Evolutionary conservation across 805 yeast genomes (phyloP).

Genomic region (Lipomyces starkeyi): DNA sequence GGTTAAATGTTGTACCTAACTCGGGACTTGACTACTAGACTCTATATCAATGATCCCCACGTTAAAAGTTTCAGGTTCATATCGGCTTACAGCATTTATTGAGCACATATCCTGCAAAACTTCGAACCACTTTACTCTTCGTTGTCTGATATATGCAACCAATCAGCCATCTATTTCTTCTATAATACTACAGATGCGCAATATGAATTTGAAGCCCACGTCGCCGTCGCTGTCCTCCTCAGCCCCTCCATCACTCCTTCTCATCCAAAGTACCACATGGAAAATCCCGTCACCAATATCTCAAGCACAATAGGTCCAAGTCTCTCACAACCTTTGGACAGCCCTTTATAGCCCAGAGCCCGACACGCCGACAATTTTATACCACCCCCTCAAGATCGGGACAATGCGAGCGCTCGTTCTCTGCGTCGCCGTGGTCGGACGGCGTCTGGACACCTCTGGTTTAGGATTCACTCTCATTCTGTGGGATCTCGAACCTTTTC

Average conservation of each 20-base stretch:
- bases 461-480: constrained; percentile 87
- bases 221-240: neutral
- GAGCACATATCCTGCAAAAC: neutral
- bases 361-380: constrained; percentile 65
- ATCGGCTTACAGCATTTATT: neutral
- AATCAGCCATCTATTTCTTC: neutral
- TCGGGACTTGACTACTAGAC: too few species aligned
- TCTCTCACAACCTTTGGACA: neutral
- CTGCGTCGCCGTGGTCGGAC: constrained; percentile 72
- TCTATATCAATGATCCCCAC: too few species aligned
- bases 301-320: neutral
- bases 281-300: neutral
- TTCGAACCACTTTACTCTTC: neutral
- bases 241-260: neutral
- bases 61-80: too few species aligned
- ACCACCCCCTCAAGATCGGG: constrained; percentile 51
- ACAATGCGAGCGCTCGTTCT: constrained; percentile 79
- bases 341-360: constrained; percentile 71
- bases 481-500: constrained; percentile 88
- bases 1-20: neutral
- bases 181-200: neutral
- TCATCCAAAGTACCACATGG: neutral
- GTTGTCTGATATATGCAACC: neutral
- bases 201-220: neutral
- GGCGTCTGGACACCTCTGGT: constrained; percentile 58